Percentiles rank a stretch among this genome's conserved stretches.
phyloP scores from a whole-genome alignment of 176 grass and related monocot species.

The Dendrocalamus sinicus region DNA sequence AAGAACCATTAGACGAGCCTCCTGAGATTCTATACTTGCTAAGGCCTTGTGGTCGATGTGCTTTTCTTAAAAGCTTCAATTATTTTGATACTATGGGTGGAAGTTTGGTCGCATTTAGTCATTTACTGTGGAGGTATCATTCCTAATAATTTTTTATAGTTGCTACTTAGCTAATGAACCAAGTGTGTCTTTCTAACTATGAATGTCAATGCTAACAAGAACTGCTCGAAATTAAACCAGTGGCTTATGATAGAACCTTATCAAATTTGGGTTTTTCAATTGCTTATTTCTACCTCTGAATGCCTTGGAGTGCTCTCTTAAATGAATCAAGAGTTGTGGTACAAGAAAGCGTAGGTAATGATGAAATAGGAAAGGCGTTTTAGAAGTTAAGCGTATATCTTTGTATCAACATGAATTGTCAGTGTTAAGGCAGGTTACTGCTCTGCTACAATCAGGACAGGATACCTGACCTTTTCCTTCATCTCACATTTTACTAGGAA shows the following conservation, averaged over 20 bases:
- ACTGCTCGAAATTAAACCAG: neutral
- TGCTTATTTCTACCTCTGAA: neutral
- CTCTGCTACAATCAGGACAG: conserved; percentile 28
- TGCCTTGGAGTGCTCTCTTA: conserved; percentile 24
- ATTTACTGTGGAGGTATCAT: neutral
- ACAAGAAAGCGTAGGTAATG: neutral
- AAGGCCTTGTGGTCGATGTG: neutral
- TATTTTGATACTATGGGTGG: neutral
- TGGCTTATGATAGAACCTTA: conserved; percentile 7
- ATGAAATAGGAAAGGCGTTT: neutral
- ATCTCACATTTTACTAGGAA: conserved; percentile 65
- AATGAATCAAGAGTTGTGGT: conserved; percentile 4
- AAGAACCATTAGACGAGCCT: neutral
- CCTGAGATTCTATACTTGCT: neutral
- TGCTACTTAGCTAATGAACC: neutral
- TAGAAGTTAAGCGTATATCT: conserved; percentile 25
- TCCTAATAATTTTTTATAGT: neutral
- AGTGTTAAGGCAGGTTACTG: neutral
- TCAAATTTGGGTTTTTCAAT: neutral
- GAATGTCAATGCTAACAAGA: neutral
- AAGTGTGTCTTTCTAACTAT: neutral
- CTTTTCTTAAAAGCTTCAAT: neutral
- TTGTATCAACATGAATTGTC: neutral
- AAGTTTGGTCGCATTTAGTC: conserved; percentile 18
- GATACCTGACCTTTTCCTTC: conserved; percentile 15